Conservation (phyloP, 2,329 filamentous ascomycete genomes). For the Monosporascus sp. region DNA sequence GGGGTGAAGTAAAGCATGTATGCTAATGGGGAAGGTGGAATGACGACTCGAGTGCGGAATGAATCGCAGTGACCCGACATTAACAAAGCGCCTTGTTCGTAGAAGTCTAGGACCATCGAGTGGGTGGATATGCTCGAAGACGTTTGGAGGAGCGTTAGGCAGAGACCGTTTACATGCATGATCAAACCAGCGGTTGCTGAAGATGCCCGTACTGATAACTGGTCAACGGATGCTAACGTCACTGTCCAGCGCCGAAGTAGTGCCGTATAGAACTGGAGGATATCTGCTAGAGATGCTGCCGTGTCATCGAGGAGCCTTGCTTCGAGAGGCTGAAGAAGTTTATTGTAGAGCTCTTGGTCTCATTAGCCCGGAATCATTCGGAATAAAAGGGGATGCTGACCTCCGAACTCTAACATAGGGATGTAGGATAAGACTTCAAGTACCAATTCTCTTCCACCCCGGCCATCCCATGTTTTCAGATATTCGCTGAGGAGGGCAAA, state of each 20-base stretch:
- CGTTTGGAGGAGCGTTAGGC: conserved; percentile 55
- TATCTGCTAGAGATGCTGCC: conserved; percentile 45
- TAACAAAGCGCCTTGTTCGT: conserved; percentile 54
- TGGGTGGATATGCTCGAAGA: conserved; percentile 36
- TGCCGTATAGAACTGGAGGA: conserved; percentile 63
- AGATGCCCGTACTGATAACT: conserved; percentile 30
- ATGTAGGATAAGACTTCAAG: conserved; percentile 53
- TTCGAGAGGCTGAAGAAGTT: conserved; percentile 49
- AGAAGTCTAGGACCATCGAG: conserved; percentile 64
- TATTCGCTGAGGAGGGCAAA: conserved; percentile 47
- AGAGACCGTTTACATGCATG: conserved; percentile 48
- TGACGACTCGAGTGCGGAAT: conserved; percentile 55
- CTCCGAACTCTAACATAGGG: conserved; percentile 50
- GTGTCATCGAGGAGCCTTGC: conserved; percentile 42
- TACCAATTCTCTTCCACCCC: conserved; percentile 45
- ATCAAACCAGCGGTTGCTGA: conserved; percentile 36
- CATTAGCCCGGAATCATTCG: conserved; percentile 14
- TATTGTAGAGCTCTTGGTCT: conserved; percentile 42
- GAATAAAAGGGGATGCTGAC: conserved; percentile 29
- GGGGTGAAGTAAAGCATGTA: conserved; percentile 66
- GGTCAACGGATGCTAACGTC: conserved; percentile 34
- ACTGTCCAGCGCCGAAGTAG: conserved; percentile 58
- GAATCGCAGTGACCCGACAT: conserved; percentile 47
- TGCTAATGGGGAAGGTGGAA: conserved; percentile 62
- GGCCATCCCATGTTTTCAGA: conserved; percentile 58